Evolutionary conservation across 1,284 basidiomycete species (phyloP).

Genomic region (Moniliella sp.): DNA sequence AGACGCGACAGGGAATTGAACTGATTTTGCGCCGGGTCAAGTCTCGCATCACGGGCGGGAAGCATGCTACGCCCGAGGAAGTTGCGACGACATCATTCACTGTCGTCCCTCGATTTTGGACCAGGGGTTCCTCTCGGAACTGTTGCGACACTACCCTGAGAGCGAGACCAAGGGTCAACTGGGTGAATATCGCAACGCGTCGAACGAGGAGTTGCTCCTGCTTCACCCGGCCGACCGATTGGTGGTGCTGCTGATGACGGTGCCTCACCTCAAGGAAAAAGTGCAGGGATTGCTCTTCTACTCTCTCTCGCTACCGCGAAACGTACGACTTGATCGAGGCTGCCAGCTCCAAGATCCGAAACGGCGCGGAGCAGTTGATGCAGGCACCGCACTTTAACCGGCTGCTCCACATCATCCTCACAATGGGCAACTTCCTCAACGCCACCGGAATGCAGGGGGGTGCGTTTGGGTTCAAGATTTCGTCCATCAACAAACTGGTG

Average conservation of each 20-base stretch:
- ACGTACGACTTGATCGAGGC: slow-evolving; percentile 17
- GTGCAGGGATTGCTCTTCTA: slow-evolving; percentile 78
- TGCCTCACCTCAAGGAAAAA: slow-evolving; percentile 68
- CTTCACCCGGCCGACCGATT: slow-evolving; percentile 82
- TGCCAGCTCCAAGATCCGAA: slow-evolving; percentile 14
- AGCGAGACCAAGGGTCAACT: slow-evolving; percentile 30
- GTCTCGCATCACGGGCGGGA: slow-evolving; percentile 11
- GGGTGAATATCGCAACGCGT: slow-evolving; percentile 52
- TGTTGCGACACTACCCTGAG: slow-evolving; percentile 29
- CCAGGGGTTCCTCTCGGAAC: slow-evolving; percentile 27
- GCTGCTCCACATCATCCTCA: slow-evolving; percentile 44
- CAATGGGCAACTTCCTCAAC: slow-evolving; percentile 95
- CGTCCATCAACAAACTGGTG: slow-evolving; percentile 92
- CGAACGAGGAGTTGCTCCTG: slow-evolving; percentile 62
- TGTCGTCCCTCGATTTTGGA: slow-evolving; percentile 28
- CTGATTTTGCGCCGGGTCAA: slow-evolving; percentile 10
- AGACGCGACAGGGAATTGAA: slow-evolving; percentile 19
- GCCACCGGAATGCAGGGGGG: slow-evolving; percentile 87
- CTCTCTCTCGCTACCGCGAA: slow-evolving; percentile 36
- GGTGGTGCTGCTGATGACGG: slow-evolving; percentile 88
- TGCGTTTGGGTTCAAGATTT: slow-evolving; percentile 86
- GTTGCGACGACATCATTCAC: slow-evolving; percentile 29
- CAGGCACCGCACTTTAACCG: slow-evolving; percentile 24
- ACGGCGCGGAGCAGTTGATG: slow-evolving; percentile 23
- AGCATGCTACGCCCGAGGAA: slow-evolving; percentile 30